Evolutionary conservation across 768 basidiomycete genomes (phyloP), one percentile per base, ranked within the genome.

Genomic region (Boletus rubroflammeus): DNA sequence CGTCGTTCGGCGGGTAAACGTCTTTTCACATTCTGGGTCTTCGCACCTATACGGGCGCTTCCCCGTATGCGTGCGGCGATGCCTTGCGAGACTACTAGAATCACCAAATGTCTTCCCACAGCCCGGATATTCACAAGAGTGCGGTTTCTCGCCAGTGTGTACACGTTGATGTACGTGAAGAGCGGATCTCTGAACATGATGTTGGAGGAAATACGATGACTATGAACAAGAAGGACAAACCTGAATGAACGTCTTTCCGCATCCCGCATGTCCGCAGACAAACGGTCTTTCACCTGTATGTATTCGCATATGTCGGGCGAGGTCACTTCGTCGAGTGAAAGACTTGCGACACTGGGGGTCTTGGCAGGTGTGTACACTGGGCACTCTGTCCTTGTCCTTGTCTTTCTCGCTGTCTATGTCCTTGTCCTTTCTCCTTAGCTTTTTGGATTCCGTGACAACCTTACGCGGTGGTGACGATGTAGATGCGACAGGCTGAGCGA

Each of bases 61-160:
- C 40, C 87, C 90, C 9, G 88, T 91, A 63, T 90, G 92, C 23
- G 90, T 93, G 61, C 93, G 82, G 49, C 93, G 84, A 75, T 96
- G 93, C 57, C 93, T 83, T 46, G 93, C 93, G 42, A 96, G 80
- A 72, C 88, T 90, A 64, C 91, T 93, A 4, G 93, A 95, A 67
- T 96, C 93, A 44, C 89, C 85, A 73, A 95, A 96, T 0, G 88
- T 89, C 75, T 89, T 92, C 46, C 80, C 81, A 70, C 93, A 96
- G 8, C 83, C 88, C 3, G 88, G 88, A 68, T 93, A 92, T 74
- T 92, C 90, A 73, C 93, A 96, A 46, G 78, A 81, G 68, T 96
- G 93, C 10, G 93, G 93, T 63, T 92, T 90, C 74, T 96, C 93
- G 36, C 93, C 93, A 5, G 93, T 94, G 67, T 96, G 93, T 3